Base-by-base conservation (phyloP, 2,329 filamentous ascomycete genomes). In the Aureobasidium sp. region DNA sequence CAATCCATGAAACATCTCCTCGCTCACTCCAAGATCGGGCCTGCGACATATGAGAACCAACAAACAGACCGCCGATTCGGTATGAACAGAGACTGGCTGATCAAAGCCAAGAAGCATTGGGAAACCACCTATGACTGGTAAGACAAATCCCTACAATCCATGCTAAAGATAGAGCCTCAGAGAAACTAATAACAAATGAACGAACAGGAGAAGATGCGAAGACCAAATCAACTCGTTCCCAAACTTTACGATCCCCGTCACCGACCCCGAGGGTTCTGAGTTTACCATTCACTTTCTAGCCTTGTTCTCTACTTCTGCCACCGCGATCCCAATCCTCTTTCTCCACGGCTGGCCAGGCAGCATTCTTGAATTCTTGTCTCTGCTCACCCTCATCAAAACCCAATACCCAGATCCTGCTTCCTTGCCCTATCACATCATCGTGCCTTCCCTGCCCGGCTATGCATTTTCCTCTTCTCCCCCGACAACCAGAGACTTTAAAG, bases 401-500 rank as follows among this genome's bases (percentile, higher is more conserved):
- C 79, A 79, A 59, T 84, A 84, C 67, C 76, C 76, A 0, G 37
- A 61, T 17, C 75, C 81, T 0, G 71, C 78, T 0, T 74, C 72
- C 0, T 71, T 85, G 17, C 83, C 83, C 0, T 86, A 82, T 67
- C 82, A 86, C 65, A 70, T 85, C 47, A 76, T 86, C 39, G 78
- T 81, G 0, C 83, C 83, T 0, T 82, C 79, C 0, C 71, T 85
- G 2, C 81, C 82, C 0, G 84, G 82, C 12, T 86, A 81, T 66
- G 74, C 76, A 0, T 79, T 82, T 63, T 83, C 81, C 0, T 77
- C 75, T 1, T 70, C 75, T 0, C 79, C 81, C 1, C 79, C 82
- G 0, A 47, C 77, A 5, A 73, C 79, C 58, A 72, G 71, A 17
- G 70, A 83, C 64, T 82, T 78, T 65, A 69, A 65, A 0, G 64